Conservation (phyloP, 495 filamentous ascomycete genomes). For the Aspergillus avenaceus region DNA sequence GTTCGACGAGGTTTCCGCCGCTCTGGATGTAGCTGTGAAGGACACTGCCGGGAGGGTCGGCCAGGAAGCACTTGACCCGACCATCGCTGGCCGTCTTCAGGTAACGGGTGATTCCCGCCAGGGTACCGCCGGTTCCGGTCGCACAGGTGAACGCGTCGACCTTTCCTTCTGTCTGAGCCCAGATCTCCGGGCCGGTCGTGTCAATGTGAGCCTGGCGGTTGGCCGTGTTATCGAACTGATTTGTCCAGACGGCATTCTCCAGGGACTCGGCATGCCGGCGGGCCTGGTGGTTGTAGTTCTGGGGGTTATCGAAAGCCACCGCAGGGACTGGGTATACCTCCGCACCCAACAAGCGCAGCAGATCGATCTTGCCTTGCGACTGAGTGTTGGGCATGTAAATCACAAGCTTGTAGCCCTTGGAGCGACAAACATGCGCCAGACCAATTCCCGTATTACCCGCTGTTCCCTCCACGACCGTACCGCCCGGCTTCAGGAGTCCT, state of each 20-base stretch:
- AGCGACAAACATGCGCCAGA: slow-evolving; percentile 92
- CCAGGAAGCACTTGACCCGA: slow-evolving; percentile 81
- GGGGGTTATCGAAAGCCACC: slow-evolving; percentile 90
- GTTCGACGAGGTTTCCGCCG: slow-evolving; percentile 75
- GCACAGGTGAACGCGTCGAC: slow-evolving; percentile 94
- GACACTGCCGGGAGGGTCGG: slow-evolving; percentile 89
- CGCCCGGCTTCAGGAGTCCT: slow-evolving; percentile 75
- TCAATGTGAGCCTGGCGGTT: slow-evolving; percentile 94
- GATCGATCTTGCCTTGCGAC: slow-evolving; percentile 94
- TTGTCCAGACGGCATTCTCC: slow-evolving; percentile 95
- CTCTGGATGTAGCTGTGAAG: slow-evolving; percentile 87
- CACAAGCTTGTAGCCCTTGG: slow-evolving; percentile 87
- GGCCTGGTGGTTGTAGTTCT: slow-evolving; percentile 98
- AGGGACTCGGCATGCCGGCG: slow-evolving; percentile 77
- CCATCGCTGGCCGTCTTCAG: slow-evolving; percentile 80
- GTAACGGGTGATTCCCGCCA: slow-evolving; percentile 86
- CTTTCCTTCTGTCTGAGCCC: slow-evolving; percentile 84
- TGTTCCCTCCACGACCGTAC: slow-evolving; percentile 94
- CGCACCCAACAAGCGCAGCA: slow-evolving; percentile 87
- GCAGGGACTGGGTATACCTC: slow-evolving; percentile 97
- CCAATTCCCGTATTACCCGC: slow-evolving; percentile 98
- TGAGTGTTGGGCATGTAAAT: slow-evolving; percentile 99
- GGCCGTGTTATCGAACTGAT: slow-evolving; percentile 96
- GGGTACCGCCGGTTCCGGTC: slow-evolving; percentile 87
- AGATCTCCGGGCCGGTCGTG: slow-evolving; percentile 96